Evolutionary conservation across 495 filamentous ascomycete species (phyloP).

Genomic region (Trichoderma gamsii): DNA sequence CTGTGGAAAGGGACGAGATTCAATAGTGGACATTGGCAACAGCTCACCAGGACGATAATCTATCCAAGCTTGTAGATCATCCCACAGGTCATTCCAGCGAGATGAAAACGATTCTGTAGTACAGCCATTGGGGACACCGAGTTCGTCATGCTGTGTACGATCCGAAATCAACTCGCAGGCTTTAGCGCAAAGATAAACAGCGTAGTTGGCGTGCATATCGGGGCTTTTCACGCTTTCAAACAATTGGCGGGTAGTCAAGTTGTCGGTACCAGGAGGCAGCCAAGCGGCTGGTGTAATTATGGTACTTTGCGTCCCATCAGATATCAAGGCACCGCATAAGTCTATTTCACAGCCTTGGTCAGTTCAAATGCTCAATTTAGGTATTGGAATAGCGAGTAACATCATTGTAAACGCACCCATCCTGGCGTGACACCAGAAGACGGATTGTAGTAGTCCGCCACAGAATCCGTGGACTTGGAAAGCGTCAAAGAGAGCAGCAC

Average conservation of each 20-base stretch:
- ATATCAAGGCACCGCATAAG: slow-evolving; percentile 18
- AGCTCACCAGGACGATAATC: slow-evolving; percentile 16
- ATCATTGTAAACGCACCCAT: slow-evolving; percentile 17
- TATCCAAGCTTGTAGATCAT: slow-evolving; percentile 19
- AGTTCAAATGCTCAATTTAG: background rate
- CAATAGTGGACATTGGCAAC: slow-evolving; percentile 18
- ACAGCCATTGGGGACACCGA: slow-evolving; percentile 15
- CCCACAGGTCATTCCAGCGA: slow-evolving; percentile 18
- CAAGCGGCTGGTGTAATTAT: slow-evolving; percentile 13
- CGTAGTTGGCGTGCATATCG: slow-evolving; percentile 22
- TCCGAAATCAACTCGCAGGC: slow-evolving; percentile 18
- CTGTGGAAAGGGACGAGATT: slow-evolving; percentile 22
- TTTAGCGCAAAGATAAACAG: slow-evolving; percentile 21
- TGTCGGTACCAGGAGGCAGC: slow-evolving; percentile 13
- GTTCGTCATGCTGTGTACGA: slow-evolving; percentile 18
- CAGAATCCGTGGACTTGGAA: slow-evolving; percentile 18
- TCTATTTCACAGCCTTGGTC: background rate
- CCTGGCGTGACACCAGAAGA: slow-evolving; percentile 22
- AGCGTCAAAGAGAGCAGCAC: slow-evolving; percentile 20
- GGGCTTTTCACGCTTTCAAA: slow-evolving; percentile 8
- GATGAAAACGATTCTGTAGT: slow-evolving; percentile 9
- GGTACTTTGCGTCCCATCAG: slow-evolving; percentile 19
- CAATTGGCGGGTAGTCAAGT: background rate
- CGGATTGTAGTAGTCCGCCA: slow-evolving; percentile 20
- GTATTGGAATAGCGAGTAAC: background rate